Base-by-base conservation (phyloP, 352 stramenopile species). In the Lagenidium sp. region DNA sequence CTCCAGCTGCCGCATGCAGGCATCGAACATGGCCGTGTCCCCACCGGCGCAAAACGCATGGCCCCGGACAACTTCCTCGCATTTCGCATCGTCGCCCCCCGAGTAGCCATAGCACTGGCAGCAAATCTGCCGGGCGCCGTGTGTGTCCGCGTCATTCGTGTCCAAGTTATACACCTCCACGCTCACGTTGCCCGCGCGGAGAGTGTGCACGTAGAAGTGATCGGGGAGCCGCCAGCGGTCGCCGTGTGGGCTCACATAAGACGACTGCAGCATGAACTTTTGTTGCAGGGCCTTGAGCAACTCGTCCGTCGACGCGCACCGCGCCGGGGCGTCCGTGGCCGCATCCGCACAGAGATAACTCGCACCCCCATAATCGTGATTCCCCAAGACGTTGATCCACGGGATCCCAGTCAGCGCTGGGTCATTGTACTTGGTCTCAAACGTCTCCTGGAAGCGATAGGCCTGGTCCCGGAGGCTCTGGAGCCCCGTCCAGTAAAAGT, bases 161-260 rank as follows among this genome's bases (percentile, higher is more conserved):
- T 94, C 79, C 8, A 89, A 46, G 41, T 89, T 94, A 43, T 83
- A 94, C 21, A 94, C 82, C 24, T 90, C 81, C 19, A 91, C 68
- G 1, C 38, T 73, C 29, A 89, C 47, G 31, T 63, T 68, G 1
- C 55, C 60, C 24, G 80, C 66, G 4, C 45, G 39, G 12, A 94
- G 46, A 3, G 57, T 74, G 42, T 90, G 57, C 13, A 87, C 64
- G 49, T 79, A 92, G 49, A 90, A 94, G 43, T 85, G 77, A 22
- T 73, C 79, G 0, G 63, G 45, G 56, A 94, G 71, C 24, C 77
- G 45, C 82, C 82, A 94, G 19, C 82, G 79, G 47, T 94, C 68
- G 26, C 75, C 60, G 30, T 86, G 70, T 1, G 78, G 78, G 45
- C 79, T 91, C 49, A 79, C 71, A 36, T 94, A 92, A 23, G 75